These are phyloP conservation scores for Zalaria obscura DNA, from an alignment of 2,329 filamentous ascomycete species.

Conservation along the genomic window DNA sequence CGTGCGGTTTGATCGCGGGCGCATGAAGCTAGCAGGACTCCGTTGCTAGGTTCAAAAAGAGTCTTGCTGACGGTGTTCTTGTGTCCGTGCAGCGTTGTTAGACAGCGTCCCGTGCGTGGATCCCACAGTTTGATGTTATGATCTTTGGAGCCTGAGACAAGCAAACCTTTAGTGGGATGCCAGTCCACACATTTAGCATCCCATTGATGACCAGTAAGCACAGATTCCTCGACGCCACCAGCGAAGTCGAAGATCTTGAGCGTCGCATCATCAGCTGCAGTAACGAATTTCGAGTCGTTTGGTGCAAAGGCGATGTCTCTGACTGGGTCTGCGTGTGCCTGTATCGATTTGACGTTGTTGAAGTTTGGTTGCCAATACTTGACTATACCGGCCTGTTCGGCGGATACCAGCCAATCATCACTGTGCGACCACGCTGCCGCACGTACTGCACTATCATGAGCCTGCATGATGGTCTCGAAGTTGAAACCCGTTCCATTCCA, in stretches of 20 bases:
- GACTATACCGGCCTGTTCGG: conserved; percentile 85
- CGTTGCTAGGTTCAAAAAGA: conserved; percentile 73
- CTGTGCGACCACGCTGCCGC: conserved; percentile 82
- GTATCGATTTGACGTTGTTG: conserved; percentile 92
- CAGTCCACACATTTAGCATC: conserved; percentile 95
- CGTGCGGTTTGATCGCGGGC: conserved; percentile 86
- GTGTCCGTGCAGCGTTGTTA: conserved; percentile 90
- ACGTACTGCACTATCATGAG: conserved; percentile 78
- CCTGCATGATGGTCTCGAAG: conserved; percentile 98
- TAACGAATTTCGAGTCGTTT: conserved; percentile 90
- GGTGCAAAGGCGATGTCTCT: conserved; percentile 87
- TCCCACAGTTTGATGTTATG: conserved; percentile 98
- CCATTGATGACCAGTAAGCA: conserved; percentile 89
- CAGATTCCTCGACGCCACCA: conserved; percentile 66
- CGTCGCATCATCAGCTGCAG: conserved; percentile 83
- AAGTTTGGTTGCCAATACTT: conserved; percentile 99
- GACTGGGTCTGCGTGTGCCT: conserved; percentile 80
- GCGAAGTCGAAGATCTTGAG: conserved; percentile 97
- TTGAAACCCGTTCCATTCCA: conserved; percentile 99
- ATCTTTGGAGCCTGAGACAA: conserved; percentile 95
- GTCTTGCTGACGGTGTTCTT: conserved; percentile 96
- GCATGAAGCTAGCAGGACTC: conserved; percentile 76
- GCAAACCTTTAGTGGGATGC: conserved; percentile 87
- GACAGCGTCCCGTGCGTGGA: conserved; percentile 74
- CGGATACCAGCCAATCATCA: conserved; percentile 92